Percentiles rank a stretch among this genome's conserved stretches.
Conservation (phyloP, 2,329 filamentous ascomycete species). For the Pyricularia sp. region DNA sequence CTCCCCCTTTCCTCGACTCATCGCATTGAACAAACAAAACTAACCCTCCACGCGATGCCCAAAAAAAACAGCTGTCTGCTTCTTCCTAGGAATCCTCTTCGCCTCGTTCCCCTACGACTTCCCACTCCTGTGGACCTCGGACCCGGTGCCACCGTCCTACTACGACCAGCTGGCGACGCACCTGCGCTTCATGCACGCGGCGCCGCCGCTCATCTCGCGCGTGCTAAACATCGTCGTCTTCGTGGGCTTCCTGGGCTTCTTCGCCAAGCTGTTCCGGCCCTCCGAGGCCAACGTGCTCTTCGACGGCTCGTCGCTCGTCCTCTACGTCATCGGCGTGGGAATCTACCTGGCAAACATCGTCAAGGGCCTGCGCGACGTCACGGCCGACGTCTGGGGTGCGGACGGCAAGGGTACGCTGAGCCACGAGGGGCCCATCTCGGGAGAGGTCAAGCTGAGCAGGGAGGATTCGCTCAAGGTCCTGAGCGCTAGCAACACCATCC, state of each 20-base stretch:
- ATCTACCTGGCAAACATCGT: constrained; percentile 96
- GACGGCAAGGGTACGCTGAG: constrained; percentile 23
- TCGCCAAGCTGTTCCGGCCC: constrained; percentile 89
- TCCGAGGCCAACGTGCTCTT: constrained; percentile 93
- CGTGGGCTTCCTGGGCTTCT: constrained; percentile 75
- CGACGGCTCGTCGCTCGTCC: constrained; percentile 66
- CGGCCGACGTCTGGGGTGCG: constrained; percentile 48
- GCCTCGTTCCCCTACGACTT: constrained; percentile 93
- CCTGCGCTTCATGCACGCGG: constrained; percentile 80
- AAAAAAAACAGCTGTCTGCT: constrained; percentile 57
- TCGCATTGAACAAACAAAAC: background rate
- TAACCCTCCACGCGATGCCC: background rate
- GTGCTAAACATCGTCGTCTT: constrained; percentile 89
- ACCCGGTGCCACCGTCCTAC: constrained; percentile 51
- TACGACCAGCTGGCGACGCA: constrained; percentile 80
- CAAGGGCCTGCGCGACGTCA: constrained; percentile 80
- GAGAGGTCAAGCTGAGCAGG: constrained; percentile 58
- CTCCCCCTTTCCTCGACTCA: too few species aligned
- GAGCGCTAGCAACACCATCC: constrained; percentile 88
- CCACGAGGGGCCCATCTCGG: constrained; percentile 30
- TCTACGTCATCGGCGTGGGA: constrained; percentile 76
- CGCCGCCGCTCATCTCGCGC: constrained; percentile 81
- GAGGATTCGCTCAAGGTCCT: constrained; percentile 88
- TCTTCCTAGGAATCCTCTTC: constrained; percentile 98
- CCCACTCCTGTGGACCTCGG: constrained; percentile 69